Conservation (phyloP, 805 yeast genomes). For the Yarrowia sp. region DNA sequence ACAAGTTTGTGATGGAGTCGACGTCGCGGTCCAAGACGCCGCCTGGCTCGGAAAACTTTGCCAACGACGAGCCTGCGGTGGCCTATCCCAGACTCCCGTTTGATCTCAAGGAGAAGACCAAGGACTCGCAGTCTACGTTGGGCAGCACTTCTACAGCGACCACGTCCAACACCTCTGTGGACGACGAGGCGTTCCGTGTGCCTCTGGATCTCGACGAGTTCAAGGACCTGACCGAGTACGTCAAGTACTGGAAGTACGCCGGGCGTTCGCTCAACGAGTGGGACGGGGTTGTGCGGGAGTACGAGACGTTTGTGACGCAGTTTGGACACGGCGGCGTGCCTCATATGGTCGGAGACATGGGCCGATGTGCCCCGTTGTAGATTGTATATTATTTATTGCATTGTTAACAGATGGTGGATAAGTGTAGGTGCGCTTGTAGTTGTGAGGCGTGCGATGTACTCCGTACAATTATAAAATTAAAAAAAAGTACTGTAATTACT, state of each 20-base stretch:
- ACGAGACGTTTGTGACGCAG: constrained; percentile 40
- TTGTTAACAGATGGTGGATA: background rate
- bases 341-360: constrained; percentile 24
- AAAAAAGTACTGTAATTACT: too few relatives aligned
- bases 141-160: background rate
- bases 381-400: background rate
- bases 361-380: background rate
- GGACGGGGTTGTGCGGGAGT: constrained; percentile 39
- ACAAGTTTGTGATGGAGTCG: constrained; percentile 25
- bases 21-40: constrained; percentile 9
- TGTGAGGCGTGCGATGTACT: too few relatives aligned
- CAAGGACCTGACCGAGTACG: constrained; percentile 28
- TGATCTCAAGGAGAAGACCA: constrained; percentile 17
- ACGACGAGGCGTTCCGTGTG: constrained; percentile 10
- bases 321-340: background rate
- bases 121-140: constrained; percentile 20
- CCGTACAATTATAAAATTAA: too few relatives aligned
- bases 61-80: background rate
- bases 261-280: constrained; percentile 44
- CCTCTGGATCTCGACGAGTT: background rate
- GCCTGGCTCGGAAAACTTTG: background rate
- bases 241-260: constrained; percentile 41
- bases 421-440: too few relatives aligned
- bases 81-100: constrained; percentile 18
- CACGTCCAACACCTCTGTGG: constrained; percentile 19